Base-by-base conservation (phyloP, 768 basidiomycete species). In the Collybia nuda region DNA sequence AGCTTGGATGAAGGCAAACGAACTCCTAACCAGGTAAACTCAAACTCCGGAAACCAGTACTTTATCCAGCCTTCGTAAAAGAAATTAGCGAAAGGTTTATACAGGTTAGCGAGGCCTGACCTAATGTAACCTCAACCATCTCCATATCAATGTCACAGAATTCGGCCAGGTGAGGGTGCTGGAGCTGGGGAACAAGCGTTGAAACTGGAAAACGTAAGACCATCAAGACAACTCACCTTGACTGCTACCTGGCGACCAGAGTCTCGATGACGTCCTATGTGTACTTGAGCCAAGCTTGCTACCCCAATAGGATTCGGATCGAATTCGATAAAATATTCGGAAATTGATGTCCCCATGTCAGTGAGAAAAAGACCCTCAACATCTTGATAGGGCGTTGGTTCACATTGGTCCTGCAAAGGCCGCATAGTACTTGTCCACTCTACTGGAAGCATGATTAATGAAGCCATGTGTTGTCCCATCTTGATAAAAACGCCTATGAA, bases 251-350 rank as follows among this genome's bases (percentile, higher is more conserved):
- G 70, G 64, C 78, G 77, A 2, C 91, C 89, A 4, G 87, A 84
- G 42, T 80, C 74, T 44, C 81, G 80, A 54, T 91, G 84, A 12
- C 69, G 79, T 3, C 85, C 97, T 17, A 88, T 80, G 67, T 98
- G 97, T 14, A 98, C 97, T 67, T 99, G 97, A 5, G 97, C 97
- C 32, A 98, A 70, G 60, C 93, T 96, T 11, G 97, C 97, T 14
- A 98, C 93, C 2, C 97, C 97, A 40, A 98, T 90, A 6, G 97
- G 97, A 15, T 76, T 72, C 4, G 84, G 84, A 57, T 97, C 85
- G 62, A 98, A 96, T 52, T 92, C 82, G 11, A 83, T 81, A 60
- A 98, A 98, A 26, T 93, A 66, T 17, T 90, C 87, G 1, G 77
- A 72, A 32, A 97, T 79, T 0, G 82, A 74, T 35, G 68, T 64